Percentiles rank a stretch among this genome's conserved stretches.
Evolutionary conservation across 2,329 filamentous ascomycete species (phyloP).

Genomic region (Trichoderma cornu-damae): DNA sequence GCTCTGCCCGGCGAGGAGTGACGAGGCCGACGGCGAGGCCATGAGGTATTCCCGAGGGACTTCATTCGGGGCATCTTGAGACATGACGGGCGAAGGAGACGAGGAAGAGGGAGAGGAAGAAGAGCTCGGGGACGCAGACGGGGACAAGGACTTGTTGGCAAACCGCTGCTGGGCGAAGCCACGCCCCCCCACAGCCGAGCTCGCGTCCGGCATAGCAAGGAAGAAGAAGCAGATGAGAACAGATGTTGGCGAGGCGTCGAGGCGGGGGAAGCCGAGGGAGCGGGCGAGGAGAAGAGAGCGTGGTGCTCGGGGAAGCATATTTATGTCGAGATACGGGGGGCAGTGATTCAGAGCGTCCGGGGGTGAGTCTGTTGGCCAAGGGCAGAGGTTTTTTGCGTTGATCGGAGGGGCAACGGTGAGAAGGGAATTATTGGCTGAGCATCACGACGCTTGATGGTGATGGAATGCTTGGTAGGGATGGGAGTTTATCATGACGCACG

Average conservation of each 20-base stretch:
- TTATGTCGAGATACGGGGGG: not conserved
- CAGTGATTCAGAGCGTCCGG: conserved; percentile 14
- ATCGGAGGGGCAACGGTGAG: not conserved
- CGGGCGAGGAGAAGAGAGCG: not conserved
- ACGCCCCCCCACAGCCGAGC: not conserved
- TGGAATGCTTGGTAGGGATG: too few relatives aligned
- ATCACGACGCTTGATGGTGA: too few relatives aligned
- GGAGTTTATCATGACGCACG: too few relatives aligned
- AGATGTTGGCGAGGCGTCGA: not conserved
- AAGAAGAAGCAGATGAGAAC: not conserved
- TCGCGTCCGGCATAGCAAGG: not conserved
- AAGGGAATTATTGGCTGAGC: not conserved
- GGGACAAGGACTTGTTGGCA: not conserved
- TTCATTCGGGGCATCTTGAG: not conserved
- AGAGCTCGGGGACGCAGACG: not conserved
- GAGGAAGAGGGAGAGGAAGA: not conserved
- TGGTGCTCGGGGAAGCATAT: not conserved
- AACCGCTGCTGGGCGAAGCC: not conserved
- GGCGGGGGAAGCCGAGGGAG: not conserved
- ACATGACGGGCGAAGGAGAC: not conserved
- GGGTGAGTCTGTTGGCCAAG: not conserved
- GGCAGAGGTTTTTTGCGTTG: not conserved
- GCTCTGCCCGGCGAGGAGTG: not conserved
- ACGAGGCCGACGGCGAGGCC: not conserved
- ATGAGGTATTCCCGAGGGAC: conserved; percentile 7